A percentile compares a stretch with the other conserved stretches of the same genome.
These are phyloP conservation scores for Pseudonitzschia delicatissima DNA, from an alignment of 108 stramenopile species.

Conservation along the genomic window DNA sequence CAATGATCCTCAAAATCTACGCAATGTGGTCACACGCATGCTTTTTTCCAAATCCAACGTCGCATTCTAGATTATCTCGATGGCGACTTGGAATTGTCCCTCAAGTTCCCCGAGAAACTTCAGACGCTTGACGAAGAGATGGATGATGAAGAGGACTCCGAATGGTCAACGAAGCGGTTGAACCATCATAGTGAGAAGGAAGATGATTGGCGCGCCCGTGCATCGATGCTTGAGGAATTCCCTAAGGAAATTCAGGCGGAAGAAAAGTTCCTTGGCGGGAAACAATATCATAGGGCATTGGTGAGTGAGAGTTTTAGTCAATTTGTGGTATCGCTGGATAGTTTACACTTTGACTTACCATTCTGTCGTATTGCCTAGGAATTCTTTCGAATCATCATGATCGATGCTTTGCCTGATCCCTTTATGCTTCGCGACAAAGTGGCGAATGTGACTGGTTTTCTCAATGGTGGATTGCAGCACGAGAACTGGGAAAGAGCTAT, in stretches of 20 bases:
- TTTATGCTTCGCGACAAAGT: conserved; percentile 49
- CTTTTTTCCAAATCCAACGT: conserved; percentile 46
- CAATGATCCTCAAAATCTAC: conserved; percentile 38
- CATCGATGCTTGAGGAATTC: conserved; percentile 36
- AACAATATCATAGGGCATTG: conserved; percentile 66
- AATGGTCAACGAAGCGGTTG: conserved; percentile 41
- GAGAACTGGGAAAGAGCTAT: conserved; percentile 75
- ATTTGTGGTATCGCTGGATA: no score
- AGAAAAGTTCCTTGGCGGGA: conserved; percentile 66
- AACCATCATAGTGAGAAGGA: conserved; percentile 45
- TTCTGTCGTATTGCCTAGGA: background rate
- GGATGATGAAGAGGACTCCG: conserved; percentile 58
- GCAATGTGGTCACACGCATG: conserved; percentile 37
- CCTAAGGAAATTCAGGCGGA: conserved; percentile 46
- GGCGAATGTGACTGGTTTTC: conserved; percentile 55
- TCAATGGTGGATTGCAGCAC: conserved; percentile 60
- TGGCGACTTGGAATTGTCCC: conserved; percentile 55
- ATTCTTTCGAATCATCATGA: conserved; percentile 50
- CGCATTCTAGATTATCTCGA: conserved; percentile 54
- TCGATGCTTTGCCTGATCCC: conserved; percentile 64
- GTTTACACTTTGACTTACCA: no score
- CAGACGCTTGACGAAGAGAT: conserved; percentile 63
- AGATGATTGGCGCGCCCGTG: conserved; percentile 54
- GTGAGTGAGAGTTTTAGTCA: background rate
- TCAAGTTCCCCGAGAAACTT: conserved; percentile 48